These are phyloP conservation scores for Monilinia polystroma DNA, from an alignment of 2,329 filamentous ascomycete genomes.

Conservation along the genomic window DNA sequence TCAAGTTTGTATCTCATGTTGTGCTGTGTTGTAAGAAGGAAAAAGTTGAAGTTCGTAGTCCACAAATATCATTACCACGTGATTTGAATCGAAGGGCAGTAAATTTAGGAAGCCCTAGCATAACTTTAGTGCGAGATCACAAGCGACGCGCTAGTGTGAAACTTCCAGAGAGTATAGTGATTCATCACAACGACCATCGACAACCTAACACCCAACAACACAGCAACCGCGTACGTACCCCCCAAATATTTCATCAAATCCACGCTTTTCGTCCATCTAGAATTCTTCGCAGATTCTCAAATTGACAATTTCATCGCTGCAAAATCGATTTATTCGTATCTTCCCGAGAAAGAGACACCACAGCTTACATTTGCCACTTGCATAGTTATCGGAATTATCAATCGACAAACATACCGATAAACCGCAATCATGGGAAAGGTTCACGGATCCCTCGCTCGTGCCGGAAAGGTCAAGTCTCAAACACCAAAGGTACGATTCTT, in stretches of 20 bases:
- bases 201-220: conserved; percentile 20
- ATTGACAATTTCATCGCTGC: not conserved
- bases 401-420: conserved; percentile 37
- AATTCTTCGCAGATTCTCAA: conserved; percentile 14
- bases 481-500: conserved; percentile 73
- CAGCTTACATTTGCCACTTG: conserved; percentile 27
- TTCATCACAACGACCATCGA: conserved; percentile 6
- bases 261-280: not conserved
- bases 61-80: not conserved
- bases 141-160: conserved; percentile 16
- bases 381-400: conserved; percentile 35
- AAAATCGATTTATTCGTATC: not conserved
- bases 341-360: not conserved
- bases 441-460: conserved; percentile 91
- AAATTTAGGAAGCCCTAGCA: conserved; percentile 17
- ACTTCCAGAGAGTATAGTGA: conserved; percentile 8
- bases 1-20: not conserved
- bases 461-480: conserved; percentile 97
- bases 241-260: conserved; percentile 15
- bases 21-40: not conserved
- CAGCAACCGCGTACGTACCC: conserved; percentile 23
- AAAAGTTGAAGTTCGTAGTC: not conserved
- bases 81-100: not conserved
- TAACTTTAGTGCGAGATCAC: conserved; percentile 1
- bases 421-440: conserved; percentile 80